Evolutionary conservation across 225 moss, liverwort and hornwort genomes (phyloP).

Genomic region (Physcomitrium patens): DNA sequence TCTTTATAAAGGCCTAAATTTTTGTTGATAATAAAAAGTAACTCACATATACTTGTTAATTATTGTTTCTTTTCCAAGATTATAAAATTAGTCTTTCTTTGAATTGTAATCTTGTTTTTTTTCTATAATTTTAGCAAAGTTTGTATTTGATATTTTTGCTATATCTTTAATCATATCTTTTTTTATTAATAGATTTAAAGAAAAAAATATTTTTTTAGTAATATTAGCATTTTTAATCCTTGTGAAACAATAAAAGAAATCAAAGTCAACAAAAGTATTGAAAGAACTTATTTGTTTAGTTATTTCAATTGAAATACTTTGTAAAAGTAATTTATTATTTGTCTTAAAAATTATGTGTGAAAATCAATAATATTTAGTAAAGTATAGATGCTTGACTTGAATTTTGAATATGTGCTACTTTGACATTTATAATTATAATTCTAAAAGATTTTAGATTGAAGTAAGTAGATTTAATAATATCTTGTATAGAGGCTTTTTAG

Average conservation of each 20-base stretch:
- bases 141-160: slow-evolving; percentile 26
- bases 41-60: neutral
- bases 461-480: too few relatives aligned
- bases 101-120: slow-evolving; percentile 14
- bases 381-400: neutral
- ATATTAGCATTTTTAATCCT: slow-evolving; percentile 83
- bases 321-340: neutral
- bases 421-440: neutral
- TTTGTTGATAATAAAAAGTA: too few relatives aligned
- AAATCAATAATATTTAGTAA: neutral
- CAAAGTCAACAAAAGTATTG: slow-evolving; percentile 20
- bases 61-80: neutral
- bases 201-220: slow-evolving; percentile 88
- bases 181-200: slow-evolving; percentile 91
- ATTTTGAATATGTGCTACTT: slow-evolving; percentile 9
- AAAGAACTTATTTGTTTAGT: slow-evolving; percentile 64
- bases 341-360: slow-evolving; percentile 11
- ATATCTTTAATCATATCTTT: slow-evolving; percentile 58
- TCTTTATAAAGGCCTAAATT: too few relatives aligned
- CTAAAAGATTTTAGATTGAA: too few relatives aligned
- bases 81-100: neutral
- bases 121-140: slow-evolving; percentile 15
- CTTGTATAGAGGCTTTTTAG: too few relatives aligned
- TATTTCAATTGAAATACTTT: slow-evolving; percentile 68
- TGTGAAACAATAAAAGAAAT: slow-evolving; percentile 50